Conservation (phyloP, 345 rosid genomes). For the Salix brachista region DNA sequence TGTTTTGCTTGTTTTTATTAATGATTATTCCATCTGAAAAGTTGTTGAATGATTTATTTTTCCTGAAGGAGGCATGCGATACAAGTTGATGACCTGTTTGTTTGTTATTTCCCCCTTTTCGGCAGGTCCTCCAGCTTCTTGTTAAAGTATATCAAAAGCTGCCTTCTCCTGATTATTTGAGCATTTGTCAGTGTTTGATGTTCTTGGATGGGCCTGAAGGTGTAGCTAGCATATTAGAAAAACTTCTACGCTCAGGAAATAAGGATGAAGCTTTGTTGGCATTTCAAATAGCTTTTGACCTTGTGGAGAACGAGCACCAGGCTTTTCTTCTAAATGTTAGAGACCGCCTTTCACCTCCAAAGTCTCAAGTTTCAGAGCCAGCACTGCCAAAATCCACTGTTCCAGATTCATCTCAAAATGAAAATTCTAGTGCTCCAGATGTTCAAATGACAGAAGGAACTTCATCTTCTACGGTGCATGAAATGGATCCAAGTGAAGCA, state of each 20-base stretch:
- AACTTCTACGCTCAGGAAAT: conserved; percentile 77
- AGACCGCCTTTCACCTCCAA: conserved; percentile 72
- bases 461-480: conserved; percentile 36
- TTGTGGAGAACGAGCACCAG: conserved; percentile 96
- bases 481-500: conserved; percentile 59
- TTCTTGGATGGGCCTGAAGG: conserved; percentile 88
- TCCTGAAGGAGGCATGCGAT: background rate
- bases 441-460: conserved; percentile 80
- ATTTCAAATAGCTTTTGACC: conserved; percentile 93
- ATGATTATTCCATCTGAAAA: background rate
- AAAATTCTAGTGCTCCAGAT: conserved; percentile 49
- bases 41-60: background rate
- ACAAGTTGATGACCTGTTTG: background rate
- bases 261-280: conserved; percentile 87
- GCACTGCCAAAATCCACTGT: conserved; percentile 44
- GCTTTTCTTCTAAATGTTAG: conserved; percentile 93
- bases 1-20: background rate
- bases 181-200: conserved; percentile 97
- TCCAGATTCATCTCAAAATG: conserved; percentile 48
- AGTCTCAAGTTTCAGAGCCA: conserved; percentile 48
- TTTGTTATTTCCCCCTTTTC: conserved; percentile 1
- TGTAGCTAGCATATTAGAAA: conserved; percentile 83
- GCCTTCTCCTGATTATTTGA: conserved; percentile 92
- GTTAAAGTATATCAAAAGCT: conserved; percentile 81
- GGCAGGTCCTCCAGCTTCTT: conserved; percentile 85